phyloP scores from a whole-genome alignment of 1,139 yeast genomes.

The Chernovozyma aurita region DNA sequence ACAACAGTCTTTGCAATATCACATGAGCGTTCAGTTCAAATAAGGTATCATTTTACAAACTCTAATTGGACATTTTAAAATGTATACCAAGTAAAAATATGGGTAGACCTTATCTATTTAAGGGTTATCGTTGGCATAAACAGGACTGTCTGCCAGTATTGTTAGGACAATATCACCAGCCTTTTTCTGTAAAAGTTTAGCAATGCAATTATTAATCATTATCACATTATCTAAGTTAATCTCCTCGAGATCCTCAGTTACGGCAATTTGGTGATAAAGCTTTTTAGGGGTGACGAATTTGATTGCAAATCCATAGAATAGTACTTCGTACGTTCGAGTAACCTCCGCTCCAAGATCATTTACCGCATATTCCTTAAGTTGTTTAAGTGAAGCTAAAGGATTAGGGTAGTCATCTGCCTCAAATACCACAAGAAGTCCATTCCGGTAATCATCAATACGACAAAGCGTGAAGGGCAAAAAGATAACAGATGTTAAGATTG shows the following conservation, averaged over 20 bases:
- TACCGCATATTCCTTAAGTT: constrained; percentile 7
- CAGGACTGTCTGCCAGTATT: not conserved
- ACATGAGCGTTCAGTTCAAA: too few species aligned
- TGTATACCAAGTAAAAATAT: too few species aligned
- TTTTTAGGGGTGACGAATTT: constrained; percentile 3
- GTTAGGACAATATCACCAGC: not conserved
- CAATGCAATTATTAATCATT: constrained; percentile 1
- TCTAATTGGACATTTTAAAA: too few species aligned
- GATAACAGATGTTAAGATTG: not conserved
- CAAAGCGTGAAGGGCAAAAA: not conserved
- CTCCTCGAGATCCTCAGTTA: not conserved
- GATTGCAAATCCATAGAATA: constrained; percentile 11
- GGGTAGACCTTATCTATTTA: too few species aligned
- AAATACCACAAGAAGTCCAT: constrained; percentile 3
- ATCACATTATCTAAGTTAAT: not conserved
- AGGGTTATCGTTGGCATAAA: too few species aligned
- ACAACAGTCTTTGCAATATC: too few species aligned
- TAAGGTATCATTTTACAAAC: too few species aligned
- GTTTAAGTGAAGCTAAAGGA: constrained; percentile 1
- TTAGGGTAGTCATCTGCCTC: not conserved
- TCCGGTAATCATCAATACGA: not conserved
- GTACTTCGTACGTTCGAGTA: constrained; percentile 7
- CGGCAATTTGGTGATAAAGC: constrained; percentile 1
- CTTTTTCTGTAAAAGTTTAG: not conserved
- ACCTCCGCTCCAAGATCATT: constrained; percentile 7